Conservation (phyloP, 148 eudicot genomes). For the Simmondsia chinensis region DNA sequence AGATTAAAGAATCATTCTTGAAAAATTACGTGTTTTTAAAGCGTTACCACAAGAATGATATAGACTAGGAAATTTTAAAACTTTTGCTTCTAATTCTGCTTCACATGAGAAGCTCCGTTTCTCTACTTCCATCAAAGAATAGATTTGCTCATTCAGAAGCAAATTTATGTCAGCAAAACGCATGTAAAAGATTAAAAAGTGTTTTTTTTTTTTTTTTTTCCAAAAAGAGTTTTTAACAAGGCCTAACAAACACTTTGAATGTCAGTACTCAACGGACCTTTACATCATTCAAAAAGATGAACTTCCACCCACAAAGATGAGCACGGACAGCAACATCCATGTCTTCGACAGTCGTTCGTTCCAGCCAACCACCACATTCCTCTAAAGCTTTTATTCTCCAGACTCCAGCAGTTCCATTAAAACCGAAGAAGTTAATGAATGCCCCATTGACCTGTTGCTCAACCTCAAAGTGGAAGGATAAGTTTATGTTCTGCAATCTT, state of each 20-base stretch:
- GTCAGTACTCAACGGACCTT: slow-evolving; percentile 36
- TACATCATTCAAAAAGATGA: slow-evolving; percentile 81
- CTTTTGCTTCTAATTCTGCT: too few relatives aligned
- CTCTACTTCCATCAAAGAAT: too few relatives aligned
- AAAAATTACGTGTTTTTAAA: too few relatives aligned
- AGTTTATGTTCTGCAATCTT: slow-evolving; percentile 79
- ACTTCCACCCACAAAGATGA: slow-evolving; percentile 96
- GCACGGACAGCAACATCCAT: slow-evolving; percentile 99
- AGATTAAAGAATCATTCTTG: too few relatives aligned
- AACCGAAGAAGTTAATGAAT: slow-evolving; percentile 91
- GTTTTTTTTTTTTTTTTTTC: too few relatives aligned
- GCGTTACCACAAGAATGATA: too few relatives aligned
- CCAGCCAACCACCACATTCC: slow-evolving; percentile 97
- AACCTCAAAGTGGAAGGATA: slow-evolving; percentile 94
- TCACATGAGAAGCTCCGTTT: too few relatives aligned
- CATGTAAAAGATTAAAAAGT: too few relatives aligned
- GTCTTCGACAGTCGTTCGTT: slow-evolving; percentile 95
- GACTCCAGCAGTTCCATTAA: slow-evolving; percentile 98
- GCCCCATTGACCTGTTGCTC: slow-evolving; percentile 98
- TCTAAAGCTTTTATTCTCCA: slow-evolving; percentile 95
- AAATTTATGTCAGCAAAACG: too few relatives aligned
- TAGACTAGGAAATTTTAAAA: too few relatives aligned
- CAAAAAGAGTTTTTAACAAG: too few relatives aligned
- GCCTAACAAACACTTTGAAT: neutral
- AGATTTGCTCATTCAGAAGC: too few relatives aligned